Conservation (phyloP, 1,139 yeast species). For the Zygosaccharomyces sapae region DNA sequence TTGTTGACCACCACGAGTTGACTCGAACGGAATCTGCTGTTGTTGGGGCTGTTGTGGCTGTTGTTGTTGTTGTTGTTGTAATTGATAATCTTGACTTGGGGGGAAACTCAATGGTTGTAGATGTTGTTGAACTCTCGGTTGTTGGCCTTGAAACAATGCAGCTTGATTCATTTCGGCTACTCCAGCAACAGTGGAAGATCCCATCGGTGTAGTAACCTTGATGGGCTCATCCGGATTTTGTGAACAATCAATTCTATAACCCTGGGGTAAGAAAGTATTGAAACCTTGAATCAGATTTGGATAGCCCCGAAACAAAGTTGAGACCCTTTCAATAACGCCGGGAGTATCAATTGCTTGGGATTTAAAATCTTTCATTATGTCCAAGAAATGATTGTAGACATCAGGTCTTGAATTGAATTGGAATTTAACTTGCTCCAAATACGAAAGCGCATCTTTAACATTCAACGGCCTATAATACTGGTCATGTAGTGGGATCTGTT, state of each 20-base stretch:
- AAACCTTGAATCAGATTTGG: conserved; percentile 93
- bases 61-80: conserved; percentile 12
- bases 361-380: conserved; percentile 97
- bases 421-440: conserved; percentile 90
- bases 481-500: conserved; percentile 26
- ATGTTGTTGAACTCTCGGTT: conserved; percentile 3
- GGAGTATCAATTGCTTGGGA: conserved; percentile 96
- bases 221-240: conserved; percentile 88
- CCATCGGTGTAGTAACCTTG: conserved; percentile 92
- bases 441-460: conserved; percentile 92
- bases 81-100: conserved; percentile 2
- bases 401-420: conserved; percentile 92
- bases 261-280: conserved; percentile 95
- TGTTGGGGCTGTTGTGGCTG: conserved; percentile 19
- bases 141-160: conserved; percentile 6
- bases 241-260: conserved; percentile 90
- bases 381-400: conserved; percentile 91
- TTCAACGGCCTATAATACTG: conserved; percentile 74
- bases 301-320: conserved; percentile 85
- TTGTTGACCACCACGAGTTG: conserved; percentile 5
- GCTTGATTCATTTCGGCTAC: conserved; percentile 11
- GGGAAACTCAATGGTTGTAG: conserved; percentile 5
- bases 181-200: conserved; percentile 50
- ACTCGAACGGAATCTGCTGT: conserved; percentile 7
- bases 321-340: conserved; percentile 94